These are phyloP conservation scores for Plantago elongata DNA, from an alignment of 257 asterid genomes.

Conservation along the genomic window DNA sequence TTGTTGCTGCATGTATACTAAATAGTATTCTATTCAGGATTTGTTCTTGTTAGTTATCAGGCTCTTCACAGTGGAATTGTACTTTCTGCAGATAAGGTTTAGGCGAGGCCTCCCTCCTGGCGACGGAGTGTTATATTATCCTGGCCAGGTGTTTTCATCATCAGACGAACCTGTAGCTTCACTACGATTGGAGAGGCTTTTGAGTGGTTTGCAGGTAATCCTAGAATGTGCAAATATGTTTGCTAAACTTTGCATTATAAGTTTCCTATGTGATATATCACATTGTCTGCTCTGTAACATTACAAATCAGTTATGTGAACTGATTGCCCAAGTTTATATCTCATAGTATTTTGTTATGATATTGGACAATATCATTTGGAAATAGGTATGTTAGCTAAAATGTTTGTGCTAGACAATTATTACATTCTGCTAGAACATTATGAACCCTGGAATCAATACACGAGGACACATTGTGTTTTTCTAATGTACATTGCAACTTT, in stretches of 20 bases:
- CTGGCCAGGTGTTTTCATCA: constrained; percentile 94
- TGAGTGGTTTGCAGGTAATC: constrained; percentile 93
- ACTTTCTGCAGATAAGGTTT: constrained; percentile 62
- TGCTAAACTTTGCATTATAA: constrained; percentile 2
- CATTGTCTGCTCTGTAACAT: neutral
- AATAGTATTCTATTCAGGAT: constrained; percentile 8
- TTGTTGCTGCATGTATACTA: constrained; percentile 20
- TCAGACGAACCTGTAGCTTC: constrained; percentile 91
- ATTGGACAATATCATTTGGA: neutral
- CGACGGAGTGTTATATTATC: constrained; percentile 92
- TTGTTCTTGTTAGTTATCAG: constrained; percentile 6
- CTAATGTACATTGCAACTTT: too few species aligned
- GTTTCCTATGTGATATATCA: neutral
- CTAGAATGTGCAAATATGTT: neutral
- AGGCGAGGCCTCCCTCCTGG: constrained; percentile 99
- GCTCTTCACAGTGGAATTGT: constrained; percentile 7
- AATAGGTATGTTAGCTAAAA: neutral
- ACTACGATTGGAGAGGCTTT: constrained; percentile 82
- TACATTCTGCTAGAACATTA: too few species aligned
- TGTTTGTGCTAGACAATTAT: too few species aligned
- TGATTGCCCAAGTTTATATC: neutral
- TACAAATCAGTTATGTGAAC: neutral
- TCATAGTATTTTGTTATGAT: neutral
- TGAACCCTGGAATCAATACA: too few species aligned
- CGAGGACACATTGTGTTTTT: too few species aligned